phyloP scores from a whole-genome alignment of 148 eudicot genomes.

The Drosera capensis region DNA sequence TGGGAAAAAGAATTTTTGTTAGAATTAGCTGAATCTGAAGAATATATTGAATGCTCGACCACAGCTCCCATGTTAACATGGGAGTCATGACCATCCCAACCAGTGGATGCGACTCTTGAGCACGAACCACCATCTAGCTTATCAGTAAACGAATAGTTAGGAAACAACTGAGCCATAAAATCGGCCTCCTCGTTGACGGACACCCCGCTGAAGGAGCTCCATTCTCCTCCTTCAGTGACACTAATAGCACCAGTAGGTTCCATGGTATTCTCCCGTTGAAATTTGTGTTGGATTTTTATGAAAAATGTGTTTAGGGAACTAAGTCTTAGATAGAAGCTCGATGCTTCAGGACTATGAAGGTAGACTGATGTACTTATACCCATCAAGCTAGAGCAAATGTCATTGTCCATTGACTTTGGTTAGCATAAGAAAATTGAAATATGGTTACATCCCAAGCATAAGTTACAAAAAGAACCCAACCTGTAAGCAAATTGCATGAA shows the following conservation, averaged over 20 bases:
- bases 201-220: conserved; percentile 36
- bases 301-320: neutral
- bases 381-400: neutral
- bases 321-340: neutral
- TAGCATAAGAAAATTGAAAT: neutral
- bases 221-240: conserved; percentile 34
- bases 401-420: neutral
- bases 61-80: conserved; percentile 1
- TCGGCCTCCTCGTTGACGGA: conserved; percentile 44
- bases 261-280: conserved; percentile 12
- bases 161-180: conserved; percentile 48
- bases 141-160: conserved; percentile 17
- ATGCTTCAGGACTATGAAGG: neutral
- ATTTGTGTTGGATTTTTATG: neutral
- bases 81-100: conserved; percentile 14
- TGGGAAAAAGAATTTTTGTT: conserved; percentile 22
- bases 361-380: neutral
- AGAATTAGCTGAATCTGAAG: conserved; percentile 9
- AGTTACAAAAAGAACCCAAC: neutral
- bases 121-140: conserved; percentile 12
- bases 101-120: conserved; percentile 8
- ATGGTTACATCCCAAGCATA: neutral
- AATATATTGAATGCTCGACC: conserved; percentile 8
- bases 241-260: conserved; percentile 18
- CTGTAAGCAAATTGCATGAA: neutral